Evolutionary conservation across 1,139 yeast genomes (phyloP).

Genomic region (Tardiomyces digboiensis): DNA sequence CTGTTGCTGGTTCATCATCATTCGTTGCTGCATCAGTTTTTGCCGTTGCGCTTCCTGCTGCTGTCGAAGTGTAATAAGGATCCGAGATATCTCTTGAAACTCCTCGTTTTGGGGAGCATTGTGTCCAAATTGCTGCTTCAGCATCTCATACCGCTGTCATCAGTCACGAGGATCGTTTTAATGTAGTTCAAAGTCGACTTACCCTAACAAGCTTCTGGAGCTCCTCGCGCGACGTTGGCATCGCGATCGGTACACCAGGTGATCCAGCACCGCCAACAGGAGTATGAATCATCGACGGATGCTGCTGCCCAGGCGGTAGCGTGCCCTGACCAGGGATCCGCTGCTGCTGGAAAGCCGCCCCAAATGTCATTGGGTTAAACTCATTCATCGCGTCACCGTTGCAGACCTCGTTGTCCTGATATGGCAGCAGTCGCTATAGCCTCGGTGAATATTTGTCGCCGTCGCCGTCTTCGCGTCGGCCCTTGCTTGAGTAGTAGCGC

Average conservation of each 20-base stretch:
- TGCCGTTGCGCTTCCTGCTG: not conserved
- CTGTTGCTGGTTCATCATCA: conserved; percentile 1
- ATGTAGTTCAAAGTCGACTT: not conserved
- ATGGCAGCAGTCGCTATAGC: no score
- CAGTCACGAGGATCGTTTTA: not conserved
- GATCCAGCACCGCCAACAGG: conserved; percentile 1
- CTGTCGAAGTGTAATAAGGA: conserved; percentile 3
- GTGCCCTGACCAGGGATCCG: not conserved
- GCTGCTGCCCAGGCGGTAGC: not conserved
- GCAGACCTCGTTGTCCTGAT: no score
- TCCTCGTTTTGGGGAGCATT: conserved; percentile 14
- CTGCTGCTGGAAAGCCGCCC: not conserved
- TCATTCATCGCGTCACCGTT: not conserved
- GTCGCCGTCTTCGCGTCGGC: no score
- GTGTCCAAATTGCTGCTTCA: conserved; percentile 14
- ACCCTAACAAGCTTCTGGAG: conserved; percentile 9
- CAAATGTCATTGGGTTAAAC: not conserved
- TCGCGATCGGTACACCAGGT: conserved; percentile 5
- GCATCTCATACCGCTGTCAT: conserved; percentile 12
- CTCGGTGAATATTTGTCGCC: no score
- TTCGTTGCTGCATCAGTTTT: not conserved
- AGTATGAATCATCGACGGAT: not conserved
- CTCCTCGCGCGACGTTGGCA: conserved; percentile 10
- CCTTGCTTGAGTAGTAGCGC: no score
- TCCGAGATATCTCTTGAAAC: conserved; percentile 10